phyloP scores from a whole-genome alignment of 768 basidiomycete genomes.

The Clavaria fumosa region DNA sequence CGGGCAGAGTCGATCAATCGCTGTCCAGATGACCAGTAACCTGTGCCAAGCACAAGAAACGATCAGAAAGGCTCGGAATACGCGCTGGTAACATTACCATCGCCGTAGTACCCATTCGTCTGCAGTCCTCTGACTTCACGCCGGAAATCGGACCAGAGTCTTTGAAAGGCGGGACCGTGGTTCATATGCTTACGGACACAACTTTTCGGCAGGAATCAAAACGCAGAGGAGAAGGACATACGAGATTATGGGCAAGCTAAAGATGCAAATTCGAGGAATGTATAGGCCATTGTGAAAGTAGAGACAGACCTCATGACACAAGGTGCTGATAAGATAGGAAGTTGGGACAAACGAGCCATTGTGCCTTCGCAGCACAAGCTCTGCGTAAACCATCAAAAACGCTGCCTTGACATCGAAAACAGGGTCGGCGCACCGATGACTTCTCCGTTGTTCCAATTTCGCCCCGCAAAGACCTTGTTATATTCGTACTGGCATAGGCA shows the following conservation, averaged over 20 bases:
- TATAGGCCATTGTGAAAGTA: conserved; percentile 1
- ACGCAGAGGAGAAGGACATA: conserved; percentile 13
- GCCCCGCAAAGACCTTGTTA: conserved; percentile 63
- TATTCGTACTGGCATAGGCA: conserved; percentile 45
- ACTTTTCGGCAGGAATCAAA: conserved; percentile 4
- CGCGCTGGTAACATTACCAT: conserved; percentile 34
- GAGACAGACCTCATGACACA: conserved; percentile 65
- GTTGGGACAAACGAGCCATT: conserved; percentile 46
- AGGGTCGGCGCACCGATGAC: conserved; percentile 66
- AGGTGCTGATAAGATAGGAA: conserved; percentile 56
- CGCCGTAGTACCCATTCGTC: conserved; percentile 64
- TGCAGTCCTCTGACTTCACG: conserved; percentile 58
- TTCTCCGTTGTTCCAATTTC: conserved; percentile 80
- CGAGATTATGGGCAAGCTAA: conserved; percentile 76
- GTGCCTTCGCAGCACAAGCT: conserved; percentile 54
- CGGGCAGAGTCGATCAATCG: conserved; percentile 50
- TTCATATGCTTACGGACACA: conserved; percentile 51
- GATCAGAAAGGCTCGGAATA: neutral
- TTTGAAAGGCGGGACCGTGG: conserved; percentile 63
- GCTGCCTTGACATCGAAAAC: no score
- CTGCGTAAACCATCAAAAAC: conserved; percentile 29
- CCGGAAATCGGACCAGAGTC: conserved; percentile 51
- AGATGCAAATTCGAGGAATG: conserved; percentile 7
- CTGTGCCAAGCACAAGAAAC: conserved; percentile 20
- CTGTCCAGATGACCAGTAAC: conserved; percentile 70